Evolutionary conservation across 768 basidiomycete species (phyloP).

Genomic region (Solioccasus polychromus): DNA sequence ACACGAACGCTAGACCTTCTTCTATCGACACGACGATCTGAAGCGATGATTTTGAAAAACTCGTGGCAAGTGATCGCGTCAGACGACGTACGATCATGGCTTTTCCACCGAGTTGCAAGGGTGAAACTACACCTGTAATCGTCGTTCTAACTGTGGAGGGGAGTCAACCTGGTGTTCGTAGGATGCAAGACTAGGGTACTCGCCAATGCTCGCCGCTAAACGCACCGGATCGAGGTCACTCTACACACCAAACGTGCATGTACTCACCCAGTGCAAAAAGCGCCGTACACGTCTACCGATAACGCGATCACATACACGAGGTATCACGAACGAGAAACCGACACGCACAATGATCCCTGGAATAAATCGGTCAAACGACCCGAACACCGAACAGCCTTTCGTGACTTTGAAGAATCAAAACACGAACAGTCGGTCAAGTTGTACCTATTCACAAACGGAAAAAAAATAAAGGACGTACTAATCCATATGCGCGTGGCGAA

Average conservation of each 20-base stretch:
- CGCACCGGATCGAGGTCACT: no score
- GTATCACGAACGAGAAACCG: background rate
- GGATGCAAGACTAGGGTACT: background rate
- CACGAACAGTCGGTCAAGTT: no score
- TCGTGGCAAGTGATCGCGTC: no score
- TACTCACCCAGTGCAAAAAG: conserved; percentile 1
- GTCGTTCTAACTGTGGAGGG: background rate
- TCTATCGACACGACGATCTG: conserved; percentile 1
- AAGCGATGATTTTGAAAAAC: no score
- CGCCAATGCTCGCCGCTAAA: conserved; percentile 3
- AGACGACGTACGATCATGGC: background rate
- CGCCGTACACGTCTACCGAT: background rate
- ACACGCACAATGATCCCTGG: conserved; percentile 2
- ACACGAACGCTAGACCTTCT: background rate
- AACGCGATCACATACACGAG: background rate
- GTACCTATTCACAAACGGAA: no score
- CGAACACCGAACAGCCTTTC: conserved; percentile 1
- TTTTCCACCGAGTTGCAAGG: background rate
- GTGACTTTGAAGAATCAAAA: no score
- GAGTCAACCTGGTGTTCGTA: background rate
- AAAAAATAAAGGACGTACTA: conserved; percentile 1
- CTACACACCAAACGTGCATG: no score
- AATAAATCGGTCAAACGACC: background rate
- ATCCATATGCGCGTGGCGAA: conserved; percentile 6
- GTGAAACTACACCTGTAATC: background rate